phyloP scores from a whole-genome alignment of 352 stramenopile genomes.

The Phytopythium kandeliae region DNA sequence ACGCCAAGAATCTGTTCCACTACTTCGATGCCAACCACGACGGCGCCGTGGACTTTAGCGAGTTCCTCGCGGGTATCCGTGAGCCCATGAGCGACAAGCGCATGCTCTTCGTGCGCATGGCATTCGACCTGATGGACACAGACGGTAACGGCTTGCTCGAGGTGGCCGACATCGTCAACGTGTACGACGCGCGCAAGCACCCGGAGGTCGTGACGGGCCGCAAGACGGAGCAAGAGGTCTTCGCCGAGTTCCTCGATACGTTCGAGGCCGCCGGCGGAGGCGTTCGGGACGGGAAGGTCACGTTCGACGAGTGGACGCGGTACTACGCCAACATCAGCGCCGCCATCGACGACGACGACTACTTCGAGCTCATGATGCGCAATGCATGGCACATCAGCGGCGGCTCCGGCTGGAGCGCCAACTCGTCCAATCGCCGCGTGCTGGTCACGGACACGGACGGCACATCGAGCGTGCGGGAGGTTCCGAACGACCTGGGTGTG shows the following conservation, averaged over 20 bases:
- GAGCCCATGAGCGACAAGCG: conserved; percentile 80
- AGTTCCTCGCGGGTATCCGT: conserved; percentile 82
- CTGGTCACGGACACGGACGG: conserved; percentile 59
- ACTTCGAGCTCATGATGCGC: conserved; percentile 91
- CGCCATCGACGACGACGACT: conserved; percentile 88
- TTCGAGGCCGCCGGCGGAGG: conserved; percentile 51
- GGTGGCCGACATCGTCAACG: conserved; percentile 55
- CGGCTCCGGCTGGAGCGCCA: conserved; percentile 42
- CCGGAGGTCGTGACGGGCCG: conserved; percentile 76
- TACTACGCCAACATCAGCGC: conserved; percentile 90
- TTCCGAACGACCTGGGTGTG: conserved; percentile 40
- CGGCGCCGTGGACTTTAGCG: conserved; percentile 71
- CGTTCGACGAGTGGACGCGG: conserved; percentile 56
- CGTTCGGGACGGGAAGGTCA: conserved; percentile 48
- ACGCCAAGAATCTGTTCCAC: conserved; percentile 67
- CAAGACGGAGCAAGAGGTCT: conserved; percentile 72
- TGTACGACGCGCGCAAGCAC: conserved; percentile 81
- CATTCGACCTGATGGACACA: conserved; percentile 85
- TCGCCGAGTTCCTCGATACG: conserved; percentile 79
- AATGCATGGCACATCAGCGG: conserved; percentile 74
- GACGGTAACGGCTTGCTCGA: conserved; percentile 71
- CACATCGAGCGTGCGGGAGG: conserved; percentile 33
- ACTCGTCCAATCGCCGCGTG: conserved; percentile 56
- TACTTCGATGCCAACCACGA: conserved; percentile 86
- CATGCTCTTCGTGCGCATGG: conserved; percentile 74